Conservation (phyloP, 345 rosid genomes). For the Hypericum perforatum region DNA sequence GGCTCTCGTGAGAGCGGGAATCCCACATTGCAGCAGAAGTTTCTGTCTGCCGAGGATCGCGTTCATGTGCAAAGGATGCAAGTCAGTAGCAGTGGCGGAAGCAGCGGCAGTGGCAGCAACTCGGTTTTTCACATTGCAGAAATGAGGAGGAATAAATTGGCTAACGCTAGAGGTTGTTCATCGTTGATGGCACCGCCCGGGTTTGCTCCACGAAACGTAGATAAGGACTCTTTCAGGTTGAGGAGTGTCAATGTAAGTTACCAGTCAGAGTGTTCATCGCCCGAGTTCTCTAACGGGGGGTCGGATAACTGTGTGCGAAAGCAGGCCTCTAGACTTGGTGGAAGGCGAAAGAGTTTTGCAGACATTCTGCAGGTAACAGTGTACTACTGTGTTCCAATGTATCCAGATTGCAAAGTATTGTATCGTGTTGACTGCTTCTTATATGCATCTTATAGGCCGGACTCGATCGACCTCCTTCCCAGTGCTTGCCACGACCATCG, state of each 20-base stretch:
- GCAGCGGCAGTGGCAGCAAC: no score
- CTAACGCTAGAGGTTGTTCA: slow-evolving; percentile 27
- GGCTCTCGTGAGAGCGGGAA: slow-evolving; percentile 66
- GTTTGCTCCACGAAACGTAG: slow-evolving; percentile 44
- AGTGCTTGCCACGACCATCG: slow-evolving; percentile 49
- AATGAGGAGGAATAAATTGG: slow-evolving; percentile 36
- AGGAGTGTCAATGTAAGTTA: slow-evolving; percentile 45
- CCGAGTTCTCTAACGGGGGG: slow-evolving; percentile 40
- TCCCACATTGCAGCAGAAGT: slow-evolving; percentile 81
- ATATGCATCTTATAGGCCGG: slow-evolving; percentile 57
- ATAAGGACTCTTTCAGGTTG: slow-evolving; percentile 53
- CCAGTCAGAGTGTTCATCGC: slow-evolving; percentile 30
- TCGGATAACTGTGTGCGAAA: slow-evolving; percentile 29
- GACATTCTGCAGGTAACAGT: slow-evolving; percentile 78
- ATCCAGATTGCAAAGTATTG: background rate
- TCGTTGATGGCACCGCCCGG: slow-evolving; percentile 78
- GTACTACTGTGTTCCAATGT: background rate
- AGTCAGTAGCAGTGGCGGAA: slow-evolving; percentile 27
- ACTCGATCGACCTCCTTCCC: slow-evolving; percentile 42
- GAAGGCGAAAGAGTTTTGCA: slow-evolving; percentile 89
- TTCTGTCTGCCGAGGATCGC: slow-evolving; percentile 89
- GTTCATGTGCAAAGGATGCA: slow-evolving; percentile 77
- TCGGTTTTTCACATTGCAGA: slow-evolving; percentile 44
- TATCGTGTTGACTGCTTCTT: no score
- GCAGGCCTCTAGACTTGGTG: slow-evolving; percentile 44